Percentiles rank a stretch among this genome's conserved stretches.
These are phyloP conservation scores for Lasiodiplodia citricola DNA, from an alignment of 2,329 filamentous ascomycete genomes.

Conservation along the genomic window DNA sequence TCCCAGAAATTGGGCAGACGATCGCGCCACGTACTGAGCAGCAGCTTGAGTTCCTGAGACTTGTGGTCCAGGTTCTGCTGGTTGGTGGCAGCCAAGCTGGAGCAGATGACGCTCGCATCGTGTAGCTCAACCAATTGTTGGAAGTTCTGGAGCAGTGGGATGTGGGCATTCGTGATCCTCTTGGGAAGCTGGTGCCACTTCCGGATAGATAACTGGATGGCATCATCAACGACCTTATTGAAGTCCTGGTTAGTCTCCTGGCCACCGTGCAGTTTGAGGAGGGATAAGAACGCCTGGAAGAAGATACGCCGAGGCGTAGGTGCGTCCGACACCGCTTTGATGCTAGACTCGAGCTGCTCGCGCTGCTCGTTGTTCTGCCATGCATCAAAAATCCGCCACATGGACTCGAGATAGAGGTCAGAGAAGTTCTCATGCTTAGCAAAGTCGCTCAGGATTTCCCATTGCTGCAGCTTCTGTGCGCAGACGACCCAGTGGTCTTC, in stretches of 20 bases:
- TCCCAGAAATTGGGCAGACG: slow-evolving; percentile 97
- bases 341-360: slow-evolving; percentile 87
- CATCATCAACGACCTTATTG: slow-evolving; percentile 89
- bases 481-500: slow-evolving; percentile 99
- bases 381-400: slow-evolving; percentile 93
- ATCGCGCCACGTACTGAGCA: slow-evolving; percentile 94
- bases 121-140: slow-evolving; percentile 97
- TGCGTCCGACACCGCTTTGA: slow-evolving; percentile 97
- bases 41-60: slow-evolving; percentile 91
- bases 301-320: slow-evolving; percentile 92
- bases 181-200: slow-evolving; percentile 99
- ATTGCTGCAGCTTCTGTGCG: slow-evolving; percentile 97
- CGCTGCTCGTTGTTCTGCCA: slow-evolving; percentile 88
- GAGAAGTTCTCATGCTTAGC: slow-evolving; percentile 99
- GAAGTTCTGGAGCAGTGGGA: slow-evolving; percentile 95
- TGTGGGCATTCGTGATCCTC: slow-evolving; percentile 91
- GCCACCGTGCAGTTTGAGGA: slow-evolving; percentile 92
- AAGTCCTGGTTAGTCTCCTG: slow-evolving; percentile 82
- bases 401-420: slow-evolving; percentile 91
- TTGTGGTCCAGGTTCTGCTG: slow-evolving; percentile 87
- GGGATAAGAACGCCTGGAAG: slow-evolving; percentile 97
- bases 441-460: slow-evolving; percentile 97
- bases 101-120: slow-evolving; percentile 95
- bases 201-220: slow-evolving; percentile 93
- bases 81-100: slow-evolving; percentile 84